These are phyloP conservation scores for Sporormia fimetaria DNA, from an alignment of 495 filamentous ascomycete species.

Conservation along the genomic window DNA sequence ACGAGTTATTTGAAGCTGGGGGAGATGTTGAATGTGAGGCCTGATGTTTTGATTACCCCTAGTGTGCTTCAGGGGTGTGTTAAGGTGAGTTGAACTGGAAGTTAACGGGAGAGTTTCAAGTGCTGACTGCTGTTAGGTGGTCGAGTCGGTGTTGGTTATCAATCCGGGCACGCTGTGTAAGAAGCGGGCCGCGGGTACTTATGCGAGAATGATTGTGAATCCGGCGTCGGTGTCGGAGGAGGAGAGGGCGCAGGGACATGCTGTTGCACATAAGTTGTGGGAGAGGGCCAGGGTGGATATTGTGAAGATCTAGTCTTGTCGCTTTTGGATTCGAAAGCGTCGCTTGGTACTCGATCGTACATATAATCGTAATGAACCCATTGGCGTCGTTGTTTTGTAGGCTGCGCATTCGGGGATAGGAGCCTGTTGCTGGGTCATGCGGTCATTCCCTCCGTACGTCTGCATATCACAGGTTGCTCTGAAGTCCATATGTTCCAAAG, in stretches of 20 bases:
- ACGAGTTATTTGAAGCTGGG: constrained; percentile 77
- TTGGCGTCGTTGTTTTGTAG: too few species aligned
- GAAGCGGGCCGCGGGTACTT: constrained; percentile 65
- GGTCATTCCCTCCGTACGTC: too few species aligned
- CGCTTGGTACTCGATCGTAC: neutral
- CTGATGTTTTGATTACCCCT: constrained; percentile 76
- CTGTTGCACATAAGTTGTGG: constrained; percentile 62
- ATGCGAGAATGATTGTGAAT: constrained; percentile 62
- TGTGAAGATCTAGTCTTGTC: constrained; percentile 53
- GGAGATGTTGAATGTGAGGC: constrained; percentile 73
- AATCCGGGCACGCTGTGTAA: constrained; percentile 86
- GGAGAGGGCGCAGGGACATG: constrained; percentile 44
- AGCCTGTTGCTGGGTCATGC: too few species aligned
- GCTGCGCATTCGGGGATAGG: too few species aligned
- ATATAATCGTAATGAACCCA: too few species aligned
- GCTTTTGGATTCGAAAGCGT: too few species aligned
- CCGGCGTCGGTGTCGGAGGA: constrained; percentile 48
- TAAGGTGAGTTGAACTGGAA: constrained; percentile 70
- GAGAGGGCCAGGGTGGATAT: constrained; percentile 79
- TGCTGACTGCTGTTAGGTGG: constrained; percentile 45
- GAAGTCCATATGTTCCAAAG: too few species aligned
- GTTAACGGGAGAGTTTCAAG: too few species aligned
- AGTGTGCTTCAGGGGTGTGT: constrained; percentile 76
- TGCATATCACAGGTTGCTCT: too few species aligned
- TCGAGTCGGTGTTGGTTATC: constrained; percentile 73